phyloP scores from a whole-genome alignment of 345 rosid genomes.

The Citrus unshiu region DNA sequence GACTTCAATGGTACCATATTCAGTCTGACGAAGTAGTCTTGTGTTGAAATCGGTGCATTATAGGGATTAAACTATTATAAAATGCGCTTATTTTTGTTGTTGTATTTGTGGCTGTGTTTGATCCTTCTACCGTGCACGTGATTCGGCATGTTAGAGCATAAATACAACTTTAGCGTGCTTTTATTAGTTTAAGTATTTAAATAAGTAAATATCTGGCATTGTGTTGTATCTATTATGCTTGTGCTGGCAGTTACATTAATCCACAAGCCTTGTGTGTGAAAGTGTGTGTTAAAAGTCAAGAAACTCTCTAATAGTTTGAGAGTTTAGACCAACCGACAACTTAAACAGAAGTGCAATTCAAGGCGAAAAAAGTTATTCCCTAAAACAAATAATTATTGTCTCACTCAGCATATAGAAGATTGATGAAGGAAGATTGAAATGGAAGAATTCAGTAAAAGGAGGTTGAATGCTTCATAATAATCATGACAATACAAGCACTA shows the following conservation, averaged over 20 bases:
- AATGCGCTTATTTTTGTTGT: background rate
- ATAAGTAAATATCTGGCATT: background rate
- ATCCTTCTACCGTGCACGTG: background rate
- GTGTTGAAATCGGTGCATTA: background rate
- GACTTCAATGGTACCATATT: background rate
- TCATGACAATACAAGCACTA: background rate
- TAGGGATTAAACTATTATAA: background rate
- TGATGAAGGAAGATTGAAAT: background rate
- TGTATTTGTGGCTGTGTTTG: background rate
- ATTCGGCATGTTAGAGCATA: background rate
- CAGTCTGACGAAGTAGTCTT: background rate
- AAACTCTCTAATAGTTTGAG: background rate
- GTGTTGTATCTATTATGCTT: background rate
- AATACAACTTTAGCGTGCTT: background rate
- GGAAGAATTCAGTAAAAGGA: background rate
- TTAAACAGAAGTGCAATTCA: background rate
- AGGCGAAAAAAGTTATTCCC: background rate
- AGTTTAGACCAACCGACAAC: background rate
- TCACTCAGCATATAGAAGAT: background rate
- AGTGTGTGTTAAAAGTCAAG: background rate
- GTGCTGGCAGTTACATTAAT: background rate
- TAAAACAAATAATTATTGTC: background rate
- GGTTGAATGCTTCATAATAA: background rate
- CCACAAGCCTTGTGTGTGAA: background rate
- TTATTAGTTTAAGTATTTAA: background rate